These are phyloP conservation scores for Penicillium sp. DNA, from an alignment of 2,329 filamentous ascomycete species.

Conservation along the genomic window DNA sequence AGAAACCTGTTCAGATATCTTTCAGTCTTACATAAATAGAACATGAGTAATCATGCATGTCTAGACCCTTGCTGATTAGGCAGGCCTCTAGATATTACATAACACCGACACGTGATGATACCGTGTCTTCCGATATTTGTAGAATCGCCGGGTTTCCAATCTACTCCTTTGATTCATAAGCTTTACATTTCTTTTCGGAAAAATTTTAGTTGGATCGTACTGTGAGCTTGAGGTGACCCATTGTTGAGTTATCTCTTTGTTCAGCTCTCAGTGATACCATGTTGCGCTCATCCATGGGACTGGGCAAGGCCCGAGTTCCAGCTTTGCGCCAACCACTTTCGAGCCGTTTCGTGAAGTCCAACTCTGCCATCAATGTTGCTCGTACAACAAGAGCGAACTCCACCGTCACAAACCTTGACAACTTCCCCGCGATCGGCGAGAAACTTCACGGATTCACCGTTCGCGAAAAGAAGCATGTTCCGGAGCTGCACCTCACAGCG, in stretches of 20 bases:
- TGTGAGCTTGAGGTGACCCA: neutral
- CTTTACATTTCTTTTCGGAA: neutral
- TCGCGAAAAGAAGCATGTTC: slow-evolving; percentile 83
- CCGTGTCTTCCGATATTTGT: neutral
- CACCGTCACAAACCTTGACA: slow-evolving; percentile 73
- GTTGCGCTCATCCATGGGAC: slow-evolving; percentile 34
- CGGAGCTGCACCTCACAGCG: slow-evolving; percentile 89
- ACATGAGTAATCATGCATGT: neutral
- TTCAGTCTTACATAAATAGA: neutral
- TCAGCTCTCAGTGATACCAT: slow-evolving; percentile 19
- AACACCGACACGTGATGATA: neutral
- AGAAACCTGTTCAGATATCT: neutral
- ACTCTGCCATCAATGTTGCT: neutral
- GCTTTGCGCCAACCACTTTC: neutral
- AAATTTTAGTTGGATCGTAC: neutral
- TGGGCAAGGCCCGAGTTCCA: slow-evolving; percentile 16
- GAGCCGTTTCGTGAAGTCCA: neutral
- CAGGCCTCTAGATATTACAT: neutral
- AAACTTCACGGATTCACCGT: slow-evolving; percentile 93
- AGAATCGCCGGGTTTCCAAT: neutral
- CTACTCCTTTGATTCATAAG: neutral
- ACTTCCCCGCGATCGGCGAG: slow-evolving; percentile 76
- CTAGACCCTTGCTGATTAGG: neutral
- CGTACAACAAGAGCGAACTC: slow-evolving; percentile 34
- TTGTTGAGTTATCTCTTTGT: neutral